phyloP scores from a whole-genome alignment of 1,284 basidiomycete species.

The Microbotryum intermedium region DNA sequence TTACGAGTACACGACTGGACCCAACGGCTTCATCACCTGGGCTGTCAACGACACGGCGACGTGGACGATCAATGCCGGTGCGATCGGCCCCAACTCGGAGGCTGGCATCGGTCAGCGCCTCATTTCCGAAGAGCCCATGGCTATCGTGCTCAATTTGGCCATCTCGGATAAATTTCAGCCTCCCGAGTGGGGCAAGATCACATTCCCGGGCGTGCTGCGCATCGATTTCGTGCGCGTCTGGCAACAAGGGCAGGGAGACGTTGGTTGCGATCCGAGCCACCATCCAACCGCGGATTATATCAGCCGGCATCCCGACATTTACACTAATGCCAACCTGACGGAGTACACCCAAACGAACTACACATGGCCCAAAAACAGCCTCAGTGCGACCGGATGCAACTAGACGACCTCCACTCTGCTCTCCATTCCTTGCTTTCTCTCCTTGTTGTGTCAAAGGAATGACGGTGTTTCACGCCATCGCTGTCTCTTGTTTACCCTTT shows the following conservation, averaged over 20 bases:
- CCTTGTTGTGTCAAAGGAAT: not conserved
- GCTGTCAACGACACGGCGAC: constrained; percentile 53
- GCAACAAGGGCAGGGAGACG: constrained; percentile 49
- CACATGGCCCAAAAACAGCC: constrained; percentile 13
- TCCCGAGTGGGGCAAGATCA: not conserved
- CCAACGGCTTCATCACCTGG: constrained; percentile 55
- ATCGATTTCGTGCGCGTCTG: constrained; percentile 81
- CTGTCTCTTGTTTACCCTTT: no score
- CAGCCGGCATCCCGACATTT: constrained; percentile 10
- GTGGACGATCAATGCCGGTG: constrained; percentile 68
- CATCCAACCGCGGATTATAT: constrained; percentile 72
- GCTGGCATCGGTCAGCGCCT: constrained; percentile 64
- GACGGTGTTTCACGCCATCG: no score
- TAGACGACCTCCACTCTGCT: not conserved
- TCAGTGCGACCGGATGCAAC: constrained; percentile 7
- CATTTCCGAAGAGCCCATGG: constrained; percentile 50
- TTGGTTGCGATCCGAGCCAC: constrained; percentile 71
- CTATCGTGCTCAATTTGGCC: constrained; percentile 39
- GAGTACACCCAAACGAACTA: not conserved
- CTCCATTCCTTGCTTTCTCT: not conserved
- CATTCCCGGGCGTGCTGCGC: constrained; percentile 54
- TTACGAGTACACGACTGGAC: constrained; percentile 24
- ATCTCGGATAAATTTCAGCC: constrained; percentile 8
- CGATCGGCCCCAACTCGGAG: constrained; percentile 56
- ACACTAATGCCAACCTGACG: constrained; percentile 17